Base-by-base conservation (phyloP, 2,329 filamentous ascomycete genomes). In the Gnomoniopsis smithogilvyi region DNA sequence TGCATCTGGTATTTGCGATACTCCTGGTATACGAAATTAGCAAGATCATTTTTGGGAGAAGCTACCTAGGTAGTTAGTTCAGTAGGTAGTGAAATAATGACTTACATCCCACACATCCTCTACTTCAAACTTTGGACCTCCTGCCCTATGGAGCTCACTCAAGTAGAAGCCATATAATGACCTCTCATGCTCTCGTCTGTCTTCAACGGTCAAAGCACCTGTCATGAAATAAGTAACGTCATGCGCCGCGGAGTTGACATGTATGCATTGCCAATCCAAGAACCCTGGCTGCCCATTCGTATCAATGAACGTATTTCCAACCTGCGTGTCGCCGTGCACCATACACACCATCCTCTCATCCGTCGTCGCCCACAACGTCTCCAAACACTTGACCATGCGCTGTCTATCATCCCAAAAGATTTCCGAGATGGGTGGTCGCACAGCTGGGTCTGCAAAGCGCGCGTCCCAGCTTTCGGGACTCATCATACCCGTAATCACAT, bases 301-400 rank as follows among this genome's bases (percentile, higher is more conserved):
- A 1, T 72, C 71, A 49, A 78, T 72, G 64, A 74, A 78, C n/a
- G 73, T 69, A 62, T 78, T 78, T 33, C 75, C 75, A 14, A 76
- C 68, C 59, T 78, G 76, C 12, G 75, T 70, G 54, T 78, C 76
- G 12, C 75, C 76, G 55, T 79, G 76, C 14, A 77, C 61, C 2
- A 78, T n/a, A 70, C 75, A 15, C 71, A 69, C 59, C 77, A 76
- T 6, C 67, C 59, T 67, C 64, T 3, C 67, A 67, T 56, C 69
- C 75, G 63, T 74, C 72, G n/a, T 67, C 68, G 36, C 73, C 69
- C 54, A 76, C 70, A 67, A 2, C 71, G 71, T 24, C 65, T 61
- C 3, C 71, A 71, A 41, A 74, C 69, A 68, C 22, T 33, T 10
- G 24, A 56, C 48, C 12, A 61, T 33, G 22, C 56, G 38, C 33